A percentile compares a stretch with the other conserved stretches of the same genome.
phyloP scores from a whole-genome alignment of 495 filamentous ascomycete species.

The Aspergillus nanangensis region DNA sequence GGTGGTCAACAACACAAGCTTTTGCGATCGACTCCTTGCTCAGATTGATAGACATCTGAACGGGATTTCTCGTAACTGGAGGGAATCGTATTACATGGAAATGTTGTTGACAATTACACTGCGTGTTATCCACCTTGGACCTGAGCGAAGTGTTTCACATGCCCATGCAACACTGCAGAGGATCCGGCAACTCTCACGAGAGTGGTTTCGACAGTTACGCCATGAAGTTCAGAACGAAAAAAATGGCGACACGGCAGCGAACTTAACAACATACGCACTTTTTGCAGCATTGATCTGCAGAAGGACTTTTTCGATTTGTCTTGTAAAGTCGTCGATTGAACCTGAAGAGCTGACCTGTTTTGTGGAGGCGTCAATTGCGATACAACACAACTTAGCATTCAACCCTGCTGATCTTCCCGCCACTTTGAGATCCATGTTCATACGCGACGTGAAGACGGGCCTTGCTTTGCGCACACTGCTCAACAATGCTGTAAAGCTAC shows the following conservation, averaged over 20 bases:
- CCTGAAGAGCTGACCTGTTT: slow-evolving; percentile 21
- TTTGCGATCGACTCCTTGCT: slow-evolving; percentile 13
- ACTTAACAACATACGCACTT: neutral
- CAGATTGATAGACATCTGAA: slow-evolving; percentile 17
- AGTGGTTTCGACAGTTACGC: neutral
- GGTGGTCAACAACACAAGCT: slow-evolving; percentile 17
- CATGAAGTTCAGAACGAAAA: neutral
- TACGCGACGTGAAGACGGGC: slow-evolving; percentile 42
- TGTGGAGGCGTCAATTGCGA: slow-evolving; percentile 22
- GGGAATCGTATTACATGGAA: slow-evolving; percentile 34
- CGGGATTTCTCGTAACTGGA: slow-evolving; percentile 42
- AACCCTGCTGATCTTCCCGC: slow-evolving; percentile 5
- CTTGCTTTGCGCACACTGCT: slow-evolving; percentile 29
- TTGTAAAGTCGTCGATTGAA: neutral
- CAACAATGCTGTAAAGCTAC: slow-evolving; percentile 7
- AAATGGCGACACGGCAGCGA: neutral
- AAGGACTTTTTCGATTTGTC: slow-evolving; percentile 14
- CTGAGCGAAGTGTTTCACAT: neutral
- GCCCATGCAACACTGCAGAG: neutral
- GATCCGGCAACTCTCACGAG: neutral
- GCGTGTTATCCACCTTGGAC: slow-evolving; percentile 17
- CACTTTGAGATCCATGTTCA: slow-evolving; percentile 22
- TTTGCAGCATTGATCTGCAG: neutral
- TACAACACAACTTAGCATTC: slow-evolving; percentile 25
- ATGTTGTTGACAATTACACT: slow-evolving; percentile 28